Conservation (phyloP, 1,284 basidiomycete genomes). For the Pterulicium gracile region DNA sequence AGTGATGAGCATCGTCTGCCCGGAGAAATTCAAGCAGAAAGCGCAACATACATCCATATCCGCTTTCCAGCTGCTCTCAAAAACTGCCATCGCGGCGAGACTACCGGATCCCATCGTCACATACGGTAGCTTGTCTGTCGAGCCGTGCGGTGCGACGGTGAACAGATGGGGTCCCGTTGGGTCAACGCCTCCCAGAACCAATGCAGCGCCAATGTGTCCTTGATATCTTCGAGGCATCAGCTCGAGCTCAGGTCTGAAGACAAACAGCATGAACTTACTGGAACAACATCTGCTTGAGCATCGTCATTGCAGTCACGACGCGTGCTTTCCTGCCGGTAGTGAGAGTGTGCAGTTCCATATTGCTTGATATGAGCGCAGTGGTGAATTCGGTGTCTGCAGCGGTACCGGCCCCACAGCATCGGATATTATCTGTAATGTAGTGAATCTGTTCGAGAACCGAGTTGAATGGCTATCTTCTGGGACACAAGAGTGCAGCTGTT, state of each 20-base stretch:
- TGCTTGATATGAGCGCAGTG: slow-evolving; percentile 86
- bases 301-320: slow-evolving; percentile 86
- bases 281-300: slow-evolving; percentile 76
- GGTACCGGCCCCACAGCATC: slow-evolving; percentile 98
- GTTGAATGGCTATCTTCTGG: no score
- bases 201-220: slow-evolving; percentile 90
- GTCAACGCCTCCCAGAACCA: slow-evolving; percentile 97
- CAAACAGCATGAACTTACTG: slow-evolving; percentile 17
- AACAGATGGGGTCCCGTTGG: slow-evolving; percentile 89
- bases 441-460: slow-evolving; percentile 63
- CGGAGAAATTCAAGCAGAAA: not conserved
- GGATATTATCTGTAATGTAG: slow-evolving; percentile 88
- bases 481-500: no score
- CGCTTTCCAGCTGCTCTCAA: slow-evolving; percentile 82
- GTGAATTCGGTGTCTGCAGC: slow-evolving; percentile 97
- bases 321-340: slow-evolving; percentile 67
- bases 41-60: slow-evolving; percentile 62
- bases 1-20: slow-evolving; percentile 4
- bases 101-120: slow-evolving; percentile 98
- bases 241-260: not conserved
- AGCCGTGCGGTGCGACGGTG: slow-evolving; percentile 94
- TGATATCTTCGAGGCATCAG: slow-evolving; percentile 57
- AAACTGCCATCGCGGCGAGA: slow-evolving; percentile 97
- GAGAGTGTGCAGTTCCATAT: slow-evolving; percentile 78
- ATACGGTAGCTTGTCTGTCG: slow-evolving; percentile 97